These are phyloP conservation scores for Paraphoma chrysanthemicola DNA, from an alignment of 2,329 filamentous ascomycete genomes.

Conservation along the genomic window DNA sequence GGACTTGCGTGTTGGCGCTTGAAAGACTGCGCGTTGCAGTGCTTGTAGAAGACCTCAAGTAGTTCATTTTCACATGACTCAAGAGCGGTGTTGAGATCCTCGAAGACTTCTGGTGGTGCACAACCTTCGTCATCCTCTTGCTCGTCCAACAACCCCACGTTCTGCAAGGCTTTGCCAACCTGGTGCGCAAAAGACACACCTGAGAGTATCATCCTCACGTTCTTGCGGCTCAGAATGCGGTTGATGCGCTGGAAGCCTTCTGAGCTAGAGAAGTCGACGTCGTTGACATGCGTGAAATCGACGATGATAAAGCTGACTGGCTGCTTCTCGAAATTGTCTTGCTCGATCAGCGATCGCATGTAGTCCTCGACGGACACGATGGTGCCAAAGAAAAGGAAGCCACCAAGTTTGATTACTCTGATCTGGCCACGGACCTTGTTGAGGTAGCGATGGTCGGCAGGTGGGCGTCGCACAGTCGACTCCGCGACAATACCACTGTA, in stretches of 20 bases:
- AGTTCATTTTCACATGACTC: constrained; percentile 96
- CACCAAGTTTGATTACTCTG: constrained; percentile 87
- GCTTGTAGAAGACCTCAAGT: constrained; percentile 67
- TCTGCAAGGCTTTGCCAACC: constrained; percentile 78
- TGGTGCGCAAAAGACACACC: constrained; percentile 78
- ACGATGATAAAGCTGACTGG: constrained; percentile 91
- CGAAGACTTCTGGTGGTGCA: constrained; percentile 70
- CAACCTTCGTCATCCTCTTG: constrained; percentile 69
- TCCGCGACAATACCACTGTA: constrained; percentile 89
- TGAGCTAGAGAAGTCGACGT: constrained; percentile 93
- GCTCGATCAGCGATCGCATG: constrained; percentile 81
- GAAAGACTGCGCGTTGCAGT: constrained; percentile 38
- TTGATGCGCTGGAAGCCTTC: constrained; percentile 95
- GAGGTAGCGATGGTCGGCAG: constrained; percentile 85
- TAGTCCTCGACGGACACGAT: constrained; percentile 94
- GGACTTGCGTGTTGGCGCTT: constrained; percentile 54
- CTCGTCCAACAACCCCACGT: constrained; percentile 81
- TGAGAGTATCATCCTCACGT: constrained; percentile 82
- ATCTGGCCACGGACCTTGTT: constrained; percentile 87
- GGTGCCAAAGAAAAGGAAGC: constrained; percentile 98
- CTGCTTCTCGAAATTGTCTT: constrained; percentile 76
- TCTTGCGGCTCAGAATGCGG: constrained; percentile 77
- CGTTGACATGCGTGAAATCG: constrained; percentile 87
- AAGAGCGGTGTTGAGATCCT: constrained; percentile 88
- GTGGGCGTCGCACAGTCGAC: constrained; percentile 90